Conservation (phyloP, 345 rosid genomes). For the Populus simonii region DNA sequence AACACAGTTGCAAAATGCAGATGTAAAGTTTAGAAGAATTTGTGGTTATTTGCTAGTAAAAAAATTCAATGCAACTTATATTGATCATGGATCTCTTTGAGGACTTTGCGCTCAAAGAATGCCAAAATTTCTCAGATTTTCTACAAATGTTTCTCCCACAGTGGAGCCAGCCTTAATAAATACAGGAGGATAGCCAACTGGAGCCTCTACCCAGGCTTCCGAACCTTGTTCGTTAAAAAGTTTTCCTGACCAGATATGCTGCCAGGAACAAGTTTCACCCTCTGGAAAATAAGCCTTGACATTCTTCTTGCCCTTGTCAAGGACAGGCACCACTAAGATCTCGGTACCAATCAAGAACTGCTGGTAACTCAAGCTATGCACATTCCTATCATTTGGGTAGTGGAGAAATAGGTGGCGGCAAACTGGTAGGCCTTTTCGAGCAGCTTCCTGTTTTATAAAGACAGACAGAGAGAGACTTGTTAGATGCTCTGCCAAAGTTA, state of each 20-base stretch:
- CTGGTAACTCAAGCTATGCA: conserved; percentile 52
- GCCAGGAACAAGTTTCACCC: conserved; percentile 48
- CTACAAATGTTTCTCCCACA: conserved; percentile 49
- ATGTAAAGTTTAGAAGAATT: neutral
- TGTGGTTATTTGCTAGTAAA: neutral
- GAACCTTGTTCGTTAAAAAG: conserved; percentile 37
- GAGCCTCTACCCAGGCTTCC: conserved; percentile 53
- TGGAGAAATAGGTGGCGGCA: conserved; percentile 76
- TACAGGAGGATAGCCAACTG: conserved; percentile 61
- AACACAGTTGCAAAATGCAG: neutral
- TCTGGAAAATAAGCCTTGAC: conserved; percentile 60
- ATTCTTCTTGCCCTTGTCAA: conserved; percentile 53
- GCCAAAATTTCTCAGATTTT: conserved; percentile 40
- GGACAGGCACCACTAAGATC: conserved; percentile 64
- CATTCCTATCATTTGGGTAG: conserved; percentile 54
- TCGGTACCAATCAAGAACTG: conserved; percentile 66
- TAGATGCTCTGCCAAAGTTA: conserved; percentile 6
- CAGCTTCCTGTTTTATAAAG: conserved; percentile 46
- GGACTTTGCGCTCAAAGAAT: conserved; percentile 22
- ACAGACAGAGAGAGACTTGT: neutral
- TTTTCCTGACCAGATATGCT: conserved; percentile 63
- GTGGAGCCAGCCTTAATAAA: conserved; percentile 54
- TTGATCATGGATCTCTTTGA: neutral
- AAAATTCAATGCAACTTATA: neutral
- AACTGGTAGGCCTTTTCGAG: conserved; percentile 57